Percentiles rank a stretch among this genome's conserved stretches.
Conservation (phyloP, 1,284 basidiomycete species). For the Amylostereum areolatum region DNA sequence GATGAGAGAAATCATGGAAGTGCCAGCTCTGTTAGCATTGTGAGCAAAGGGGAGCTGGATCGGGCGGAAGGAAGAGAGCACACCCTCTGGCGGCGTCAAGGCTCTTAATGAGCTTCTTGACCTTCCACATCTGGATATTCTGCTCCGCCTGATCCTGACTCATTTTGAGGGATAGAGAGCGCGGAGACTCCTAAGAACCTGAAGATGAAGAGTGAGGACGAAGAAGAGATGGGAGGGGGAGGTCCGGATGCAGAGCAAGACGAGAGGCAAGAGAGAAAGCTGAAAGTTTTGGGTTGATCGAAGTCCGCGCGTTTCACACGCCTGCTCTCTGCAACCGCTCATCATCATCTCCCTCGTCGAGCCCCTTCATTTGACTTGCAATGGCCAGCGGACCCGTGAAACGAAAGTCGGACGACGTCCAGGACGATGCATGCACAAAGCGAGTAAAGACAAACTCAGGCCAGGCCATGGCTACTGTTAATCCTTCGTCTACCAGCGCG, state of each 20-base stretch:
- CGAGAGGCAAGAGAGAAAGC: neutral
- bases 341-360: no score
- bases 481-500: no score
- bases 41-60: neutral
- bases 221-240: constrained; percentile 1
- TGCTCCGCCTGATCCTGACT: constrained; percentile 77
- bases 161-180: constrained; percentile 39
- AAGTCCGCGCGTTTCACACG: neutral
- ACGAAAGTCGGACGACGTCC: neutral
- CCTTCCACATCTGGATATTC: constrained; percentile 94
- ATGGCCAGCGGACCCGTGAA: neutral
- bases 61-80: constrained; percentile 16
- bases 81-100: constrained; percentile 89
- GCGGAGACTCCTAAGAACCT: constrained; percentile 1
- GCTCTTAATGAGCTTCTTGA: constrained; percentile 98
- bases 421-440: no score
- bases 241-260: constrained; percentile 1
- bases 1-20: constrained; percentile 99
- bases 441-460: no score
- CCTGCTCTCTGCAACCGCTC: no score
- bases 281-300: neutral
- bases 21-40: constrained; percentile 67
- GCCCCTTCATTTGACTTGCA: no score
- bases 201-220: constrained; percentile 6
- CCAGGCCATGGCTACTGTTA: no score